Percentiles rank a stretch among this genome's conserved stretches.
phyloP scores from a whole-genome alignment of 345 rosid species.

The Bruguiera parviflora region DNA sequence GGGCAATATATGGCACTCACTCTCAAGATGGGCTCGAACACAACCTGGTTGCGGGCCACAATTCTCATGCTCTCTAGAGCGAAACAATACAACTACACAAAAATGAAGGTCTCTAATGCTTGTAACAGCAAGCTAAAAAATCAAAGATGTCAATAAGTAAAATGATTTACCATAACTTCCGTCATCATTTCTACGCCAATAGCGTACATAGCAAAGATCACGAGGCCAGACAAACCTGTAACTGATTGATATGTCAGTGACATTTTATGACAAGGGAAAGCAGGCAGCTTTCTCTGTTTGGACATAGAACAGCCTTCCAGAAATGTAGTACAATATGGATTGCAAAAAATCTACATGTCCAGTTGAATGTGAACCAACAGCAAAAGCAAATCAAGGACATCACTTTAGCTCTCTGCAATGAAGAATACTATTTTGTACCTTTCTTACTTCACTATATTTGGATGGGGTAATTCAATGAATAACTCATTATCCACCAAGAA shows the following conservation, averaged over 20 bases:
- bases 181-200: conserved; percentile 98
- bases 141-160: conserved; percentile 11
- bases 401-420: too few species aligned
- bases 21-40: conserved; percentile 97
- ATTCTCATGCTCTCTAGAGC: conserved; percentile 93
- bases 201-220: conserved; percentile 97
- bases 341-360: background rate
- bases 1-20: conserved; percentile 40
- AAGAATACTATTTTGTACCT: too few species aligned
- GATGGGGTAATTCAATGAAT: too few species aligned
- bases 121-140: conserved; percentile 13
- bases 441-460: too few species aligned
- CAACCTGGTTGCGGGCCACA: conserved; percentile 90
- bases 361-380: too few species aligned
- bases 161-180: conserved; percentile 84
- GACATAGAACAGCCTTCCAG: background rate
- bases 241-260: conserved; percentile 12
- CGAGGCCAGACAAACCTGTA: conserved; percentile 98
- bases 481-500: too few species aligned
- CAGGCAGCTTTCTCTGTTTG: background rate
- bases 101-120: conserved; percentile 21
- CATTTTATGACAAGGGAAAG: background rate
- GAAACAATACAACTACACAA: conserved; percentile 87
- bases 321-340: background rate
- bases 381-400: too few species aligned